These are phyloP conservation scores for Colletotrichum tofieldiae DNA, from an alignment of 2,329 filamentous ascomycete genomes.

Conservation along the genomic window DNA sequence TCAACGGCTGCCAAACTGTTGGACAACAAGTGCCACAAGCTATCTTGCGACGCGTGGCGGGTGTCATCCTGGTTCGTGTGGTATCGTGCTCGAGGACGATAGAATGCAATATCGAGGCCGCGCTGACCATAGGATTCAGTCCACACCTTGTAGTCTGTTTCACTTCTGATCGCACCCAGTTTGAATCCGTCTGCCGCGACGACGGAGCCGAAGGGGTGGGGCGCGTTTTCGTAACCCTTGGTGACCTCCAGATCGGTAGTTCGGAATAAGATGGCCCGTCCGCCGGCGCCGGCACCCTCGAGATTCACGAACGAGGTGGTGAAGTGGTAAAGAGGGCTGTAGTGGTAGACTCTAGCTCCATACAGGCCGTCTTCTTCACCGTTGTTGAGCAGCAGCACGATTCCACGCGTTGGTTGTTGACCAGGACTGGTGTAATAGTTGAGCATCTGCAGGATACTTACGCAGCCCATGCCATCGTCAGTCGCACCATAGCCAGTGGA, in stretches of 20 bases:
- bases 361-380: constrained; percentile 95
- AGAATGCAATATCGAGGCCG: constrained; percentile 94
- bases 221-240: constrained; percentile 79
- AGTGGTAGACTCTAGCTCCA: constrained; percentile 87
- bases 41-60: constrained; percentile 79
- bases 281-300: constrained; percentile 94
- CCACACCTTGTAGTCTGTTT: constrained; percentile 92
- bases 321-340: constrained; percentile 85
- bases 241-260: constrained; percentile 91
- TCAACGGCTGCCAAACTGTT: constrained; percentile 83
- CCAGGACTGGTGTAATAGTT: constrained; percentile 84
- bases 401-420: constrained; percentile 82
- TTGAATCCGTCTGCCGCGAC: constrained; percentile 89
- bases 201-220: constrained; percentile 87
- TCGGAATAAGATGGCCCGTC: constrained; percentile 88
- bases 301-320: constrained; percentile 93
- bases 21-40: constrained; percentile 96
- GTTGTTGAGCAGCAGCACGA: constrained; percentile 93
- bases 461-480: constrained; percentile 91
- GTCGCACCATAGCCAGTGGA: constrained; percentile 94
- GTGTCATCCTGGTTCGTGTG: constrained; percentile 93
- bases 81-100: constrained; percentile 87
- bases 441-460: constrained; percentile 88
- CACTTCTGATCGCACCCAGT: constrained; percentile 82
- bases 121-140: constrained; percentile 81